Conservation (phyloP, 192 early-diverging fungal species). For the Backusella liffmaniae region DNA sequence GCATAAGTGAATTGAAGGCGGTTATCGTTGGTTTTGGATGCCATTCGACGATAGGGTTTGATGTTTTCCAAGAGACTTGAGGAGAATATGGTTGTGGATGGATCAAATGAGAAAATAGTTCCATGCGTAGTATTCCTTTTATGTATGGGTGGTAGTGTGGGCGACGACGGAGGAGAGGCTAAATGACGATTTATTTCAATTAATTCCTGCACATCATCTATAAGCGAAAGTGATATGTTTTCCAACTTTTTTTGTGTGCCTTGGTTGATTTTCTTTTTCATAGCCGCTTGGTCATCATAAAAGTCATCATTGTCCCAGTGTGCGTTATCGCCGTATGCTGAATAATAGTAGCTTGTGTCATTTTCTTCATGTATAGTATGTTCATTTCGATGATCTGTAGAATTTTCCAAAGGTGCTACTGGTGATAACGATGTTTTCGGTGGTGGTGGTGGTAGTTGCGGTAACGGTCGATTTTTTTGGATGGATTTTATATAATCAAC, state of each 20-base stretch:
- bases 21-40: slow-evolving; percentile 74
- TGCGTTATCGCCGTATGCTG: background rate
- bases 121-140: background rate
- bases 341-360: background rate
- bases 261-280: background rate
- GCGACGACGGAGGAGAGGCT: background rate
- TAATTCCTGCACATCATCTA: background rate
- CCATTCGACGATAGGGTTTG: slow-evolving; percentile 73
- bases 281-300: background rate
- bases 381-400: background rate
- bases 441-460: background rate
- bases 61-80: slow-evolving; percentile 26
- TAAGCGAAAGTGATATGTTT: background rate
- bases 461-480: background rate
- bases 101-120: background rate
- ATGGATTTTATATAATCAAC: background rate
- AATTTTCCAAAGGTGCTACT: background rate
- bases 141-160: background rate
- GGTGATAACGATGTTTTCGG: background rate
- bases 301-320: background rate
- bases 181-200: background rate
- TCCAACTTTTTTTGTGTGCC: no score
- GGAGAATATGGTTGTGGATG: background rate
- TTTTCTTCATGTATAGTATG: background rate
- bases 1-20: slow-evolving; percentile 72